These are phyloP conservation scores for Whalleya microplaca DNA, from an alignment of 2,329 filamentous ascomycete genomes.

Conservation along the genomic window DNA sequence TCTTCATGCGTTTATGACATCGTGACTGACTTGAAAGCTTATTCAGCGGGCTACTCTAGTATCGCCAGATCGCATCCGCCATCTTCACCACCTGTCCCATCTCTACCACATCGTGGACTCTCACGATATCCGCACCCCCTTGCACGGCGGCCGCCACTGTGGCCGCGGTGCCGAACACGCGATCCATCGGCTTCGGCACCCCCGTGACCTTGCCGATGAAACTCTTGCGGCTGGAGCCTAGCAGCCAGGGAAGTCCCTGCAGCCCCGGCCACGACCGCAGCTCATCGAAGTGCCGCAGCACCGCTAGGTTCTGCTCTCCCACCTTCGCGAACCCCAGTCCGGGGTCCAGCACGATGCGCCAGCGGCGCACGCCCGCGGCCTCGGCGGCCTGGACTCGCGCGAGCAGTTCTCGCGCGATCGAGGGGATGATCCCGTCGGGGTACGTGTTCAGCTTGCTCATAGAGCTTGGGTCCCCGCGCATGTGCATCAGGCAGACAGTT, in stretches of 20 bases:
- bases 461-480: constrained; percentile 83
- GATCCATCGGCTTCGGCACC: constrained; percentile 68
- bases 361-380: constrained; percentile 80
- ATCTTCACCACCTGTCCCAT: constrained; percentile 86
- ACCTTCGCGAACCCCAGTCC: constrained; percentile 94
- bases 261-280: constrained; percentile 68
- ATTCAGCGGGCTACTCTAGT: constrained; percentile 26
- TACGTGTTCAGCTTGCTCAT: constrained; percentile 76
- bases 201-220: constrained; percentile 87
- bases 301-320: constrained; percentile 75
- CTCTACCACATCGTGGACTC: constrained; percentile 87
- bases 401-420: constrained; percentile 69
- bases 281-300: constrained; percentile 70
- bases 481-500: constrained; percentile 88
- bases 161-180: constrained; percentile 85
- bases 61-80: constrained; percentile 89
- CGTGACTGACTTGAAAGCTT: too few species aligned
- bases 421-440: constrained; percentile 66
- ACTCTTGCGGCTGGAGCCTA: constrained; percentile 85
- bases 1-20: too few species aligned
- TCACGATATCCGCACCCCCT: constrained; percentile 87
- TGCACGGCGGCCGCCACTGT: constrained; percentile 84
- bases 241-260: constrained; percentile 78
- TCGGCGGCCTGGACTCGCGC: constrained; percentile 75
- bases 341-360: constrained; percentile 94